Conservation (phyloP, 495 filamentous ascomycete species). For the Choiromyces venosus region DNA sequence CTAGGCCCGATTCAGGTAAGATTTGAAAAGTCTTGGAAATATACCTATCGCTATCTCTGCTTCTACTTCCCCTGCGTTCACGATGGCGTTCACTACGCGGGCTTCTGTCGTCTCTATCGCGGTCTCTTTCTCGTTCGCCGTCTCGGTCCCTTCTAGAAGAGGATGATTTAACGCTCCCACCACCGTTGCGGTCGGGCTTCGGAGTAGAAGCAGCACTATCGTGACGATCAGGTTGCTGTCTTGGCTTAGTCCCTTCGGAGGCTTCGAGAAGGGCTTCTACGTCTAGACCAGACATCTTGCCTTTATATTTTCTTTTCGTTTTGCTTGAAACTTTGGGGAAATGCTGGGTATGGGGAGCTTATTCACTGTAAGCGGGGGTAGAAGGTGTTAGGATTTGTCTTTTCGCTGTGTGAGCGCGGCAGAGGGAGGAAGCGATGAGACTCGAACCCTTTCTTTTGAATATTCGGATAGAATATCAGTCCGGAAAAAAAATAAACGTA, state of each 20-base stretch:
- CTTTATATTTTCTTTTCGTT: slow-evolving; percentile 19
- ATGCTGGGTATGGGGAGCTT: slow-evolving; percentile 17
- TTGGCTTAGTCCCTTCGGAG: slow-evolving; percentile 60
- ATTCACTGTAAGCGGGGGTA: slow-evolving; percentile 39
- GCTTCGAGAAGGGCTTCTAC: slow-evolving; percentile 92
- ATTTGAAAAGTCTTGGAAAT: slow-evolving; percentile 1
- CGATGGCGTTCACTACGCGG: slow-evolving; percentile 54
- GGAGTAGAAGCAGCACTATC: slow-evolving; percentile 47
- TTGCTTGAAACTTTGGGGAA: slow-evolving; percentile 8
- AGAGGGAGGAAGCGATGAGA: slow-evolving; percentile 37
- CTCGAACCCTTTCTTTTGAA: slow-evolving; percentile 40
- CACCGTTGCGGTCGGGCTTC: slow-evolving; percentile 50
- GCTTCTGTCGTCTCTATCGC: slow-evolving; percentile 60
- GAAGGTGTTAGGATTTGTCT: slow-evolving; percentile 36
- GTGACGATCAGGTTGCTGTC: slow-evolving; percentile 56
- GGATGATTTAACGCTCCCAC: slow-evolving; percentile 41
- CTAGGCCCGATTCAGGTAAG: neutral
- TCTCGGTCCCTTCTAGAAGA: slow-evolving; percentile 48
- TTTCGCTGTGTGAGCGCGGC: slow-evolving; percentile 36
- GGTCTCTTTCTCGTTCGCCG: slow-evolving; percentile 51
- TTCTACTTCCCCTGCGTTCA: slow-evolving; percentile 42
- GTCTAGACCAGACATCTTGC: slow-evolving; percentile 78
- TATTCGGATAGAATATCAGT: slow-evolving; percentile 18
- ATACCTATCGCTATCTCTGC: slow-evolving; percentile 50
- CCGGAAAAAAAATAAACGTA: neutral